Evolutionary conservation across 2,329 filamentous ascomycete genomes (phyloP), one percentile per base, ranked within the genome.

Genomic region (Didymosphaeria variabile): DNA sequence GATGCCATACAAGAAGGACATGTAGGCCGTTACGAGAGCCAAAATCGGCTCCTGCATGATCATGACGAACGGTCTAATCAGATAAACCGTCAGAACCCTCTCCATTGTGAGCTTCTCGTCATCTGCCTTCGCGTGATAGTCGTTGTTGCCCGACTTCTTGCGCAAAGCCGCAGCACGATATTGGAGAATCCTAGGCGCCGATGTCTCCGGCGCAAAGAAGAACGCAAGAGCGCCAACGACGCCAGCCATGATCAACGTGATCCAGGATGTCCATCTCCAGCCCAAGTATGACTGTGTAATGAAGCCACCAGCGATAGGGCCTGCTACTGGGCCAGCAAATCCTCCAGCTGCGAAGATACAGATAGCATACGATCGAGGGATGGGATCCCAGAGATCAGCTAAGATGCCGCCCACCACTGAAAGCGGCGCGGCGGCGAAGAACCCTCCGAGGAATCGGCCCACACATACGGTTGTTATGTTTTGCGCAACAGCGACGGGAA

Each of bases 1-100:
- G 34, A 90, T 88, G 0, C 88, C 88, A 63, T 90, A 90, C 68
- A 86, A 84, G 72, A 92, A 91, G 55, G 85, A 88, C 42, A 89
- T 88, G 70, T 92, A 92, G 0, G 91, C 72, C 0, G 89, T 88
- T 17, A 92, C 82, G 15, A 76, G 68, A 1, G 73, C 73, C 17
- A 77, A 57, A 26, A 77, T 76, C 0, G 74, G 74, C 45, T 77
- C 74, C 23, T 75, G 67, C 40, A 80, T 74, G 5, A 93, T 81
- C 42, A 93, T 83, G 66, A 89, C 85, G 34, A 92, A 85, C 0
- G 91, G 91, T 0, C 89, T 84, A 31, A 91, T 72, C 4, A 91
- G 80, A 68, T 91, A 92, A 67, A 91, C 91, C 32, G 85, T 79
- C 2, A 84, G 81, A 10, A 92, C 82, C 60, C 90, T 87, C 17